Conservation (phyloP, 805 yeast species). For the Barnettozyma californica region DNA sequence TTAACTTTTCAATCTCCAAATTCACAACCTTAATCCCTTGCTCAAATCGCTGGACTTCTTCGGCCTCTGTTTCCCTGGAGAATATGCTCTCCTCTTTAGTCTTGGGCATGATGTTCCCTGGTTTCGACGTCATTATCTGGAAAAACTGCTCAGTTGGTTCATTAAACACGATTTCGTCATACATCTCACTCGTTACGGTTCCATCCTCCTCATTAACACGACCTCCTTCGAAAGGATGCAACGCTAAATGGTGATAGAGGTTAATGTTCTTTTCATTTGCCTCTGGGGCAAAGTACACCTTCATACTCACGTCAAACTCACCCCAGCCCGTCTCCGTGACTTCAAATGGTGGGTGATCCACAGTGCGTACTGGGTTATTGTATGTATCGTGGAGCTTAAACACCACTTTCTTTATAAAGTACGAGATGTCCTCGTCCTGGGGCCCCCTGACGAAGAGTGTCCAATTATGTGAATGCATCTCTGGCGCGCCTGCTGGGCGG, state of each 20-base stretch:
- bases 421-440: slow-evolving; percentile 68
- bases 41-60: slow-evolving; percentile 55
- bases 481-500: slow-evolving; percentile 60
- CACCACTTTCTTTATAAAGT: slow-evolving; percentile 81
- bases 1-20: slow-evolving; percentile 37
- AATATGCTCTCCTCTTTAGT: slow-evolving; percentile 36
- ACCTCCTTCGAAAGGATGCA: slow-evolving; percentile 67
- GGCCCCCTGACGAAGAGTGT: slow-evolving; percentile 87
- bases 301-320: slow-evolving; percentile 88
- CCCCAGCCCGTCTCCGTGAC: slow-evolving; percentile 99
- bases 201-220: slow-evolving; percentile 19
- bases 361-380: slow-evolving; percentile 74
- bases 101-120: slow-evolving; percentile 48
- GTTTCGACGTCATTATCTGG: slow-evolving; percentile 64
- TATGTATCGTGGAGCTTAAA: slow-evolving; percentile 96
- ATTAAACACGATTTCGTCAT: slow-evolving; percentile 89
- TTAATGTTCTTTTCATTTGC: slow-evolving; percentile 84
- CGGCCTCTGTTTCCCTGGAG: slow-evolving; percentile 52
- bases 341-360: slow-evolving; percentile 89
- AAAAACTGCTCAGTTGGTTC: slow-evolving; percentile 93
- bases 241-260: slow-evolving; percentile 81
- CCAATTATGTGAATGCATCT: slow-evolving; percentile 94
- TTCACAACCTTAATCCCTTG: slow-evolving; percentile 40
- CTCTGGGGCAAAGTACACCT: slow-evolving; percentile 80
- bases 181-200: slow-evolving; percentile 55